phyloP scores from a whole-genome alignment of 2,329 filamentous ascomycete species.

The Huntiella savannae region DNA sequence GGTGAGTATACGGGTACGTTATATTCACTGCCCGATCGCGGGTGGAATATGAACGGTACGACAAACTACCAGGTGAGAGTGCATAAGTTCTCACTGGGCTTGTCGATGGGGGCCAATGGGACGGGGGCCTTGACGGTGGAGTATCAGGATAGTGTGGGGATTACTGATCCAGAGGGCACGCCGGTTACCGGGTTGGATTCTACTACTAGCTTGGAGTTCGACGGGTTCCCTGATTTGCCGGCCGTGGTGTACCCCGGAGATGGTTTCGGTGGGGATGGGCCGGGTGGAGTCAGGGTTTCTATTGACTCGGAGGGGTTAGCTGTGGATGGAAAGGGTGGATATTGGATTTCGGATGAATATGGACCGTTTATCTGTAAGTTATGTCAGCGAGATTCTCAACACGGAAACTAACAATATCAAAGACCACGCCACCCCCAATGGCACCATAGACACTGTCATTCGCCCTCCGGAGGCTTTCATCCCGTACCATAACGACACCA shows the following conservation, averaged over 20 bases:
- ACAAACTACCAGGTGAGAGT: slow-evolving; percentile 48
- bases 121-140: slow-evolving; percentile 40
- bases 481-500: not conserved
- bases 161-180: slow-evolving; percentile 41
- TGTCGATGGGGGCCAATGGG: slow-evolving; percentile 33
- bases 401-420: not conserved
- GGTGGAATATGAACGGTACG: slow-evolving; percentile 57
- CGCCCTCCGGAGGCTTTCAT: not conserved
- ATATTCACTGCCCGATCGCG: slow-evolving; percentile 42
- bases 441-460: not conserved
- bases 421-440: not conserved
- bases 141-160: slow-evolving; percentile 45
- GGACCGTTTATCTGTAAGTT: slow-evolving; percentile 51
- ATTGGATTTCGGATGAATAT: slow-evolving; percentile 55
- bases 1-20: slow-evolving; percentile 20
- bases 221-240: slow-evolving; percentile 42
- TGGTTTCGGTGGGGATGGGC: slow-evolving; percentile 43
- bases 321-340: slow-evolving; percentile 37
- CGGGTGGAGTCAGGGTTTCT: slow-evolving; percentile 38
- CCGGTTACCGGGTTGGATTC: slow-evolving; percentile 45
- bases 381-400: not conserved
- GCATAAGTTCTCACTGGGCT: slow-evolving; percentile 44
- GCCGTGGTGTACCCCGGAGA: slow-evolving; percentile 44
- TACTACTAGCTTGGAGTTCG: slow-evolving; percentile 31
- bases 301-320: slow-evolving; percentile 50